These are phyloP conservation scores for Arachnopeziza araneosa DNA, from an alignment of 2,329 filamentous ascomycete genomes.

Conservation along the genomic window DNA sequence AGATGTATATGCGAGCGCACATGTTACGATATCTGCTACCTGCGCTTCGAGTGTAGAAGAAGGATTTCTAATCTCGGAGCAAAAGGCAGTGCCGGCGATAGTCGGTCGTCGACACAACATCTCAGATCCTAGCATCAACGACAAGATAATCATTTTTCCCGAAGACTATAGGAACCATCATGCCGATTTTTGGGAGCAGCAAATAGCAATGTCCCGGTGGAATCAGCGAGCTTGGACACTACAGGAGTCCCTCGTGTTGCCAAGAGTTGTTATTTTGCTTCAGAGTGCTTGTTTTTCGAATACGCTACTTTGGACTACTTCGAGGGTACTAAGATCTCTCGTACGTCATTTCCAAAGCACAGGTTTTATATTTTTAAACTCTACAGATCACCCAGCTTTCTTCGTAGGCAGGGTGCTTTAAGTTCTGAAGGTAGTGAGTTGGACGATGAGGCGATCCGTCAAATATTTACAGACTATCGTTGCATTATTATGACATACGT, in stretches of 20 bases:
- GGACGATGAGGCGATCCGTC: not conserved
- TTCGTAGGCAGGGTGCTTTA: not conserved
- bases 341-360: not conserved
- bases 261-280: not conserved
- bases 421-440: not conserved
- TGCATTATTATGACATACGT: not conserved
- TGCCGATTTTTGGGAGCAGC: not conserved
- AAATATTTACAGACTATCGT: not conserved
- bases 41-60: not conserved
- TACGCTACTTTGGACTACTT: not conserved
- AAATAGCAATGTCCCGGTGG: not conserved
- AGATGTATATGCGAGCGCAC: not conserved
- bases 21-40: not conserved
- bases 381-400: not conserved
- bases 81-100: not conserved
- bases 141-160: not conserved
- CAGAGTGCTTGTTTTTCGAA: not conserved
- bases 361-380: not conserved
- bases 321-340: not conserved
- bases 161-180: not conserved
- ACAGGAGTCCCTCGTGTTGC: slow-evolving; percentile 1
- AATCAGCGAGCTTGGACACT: slow-evolving; percentile 1
- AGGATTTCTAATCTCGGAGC: not conserved
- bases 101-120: not conserved
- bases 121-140: not conserved